Conservation (phyloP, 2,329 filamentous ascomycete species). For the Dactylellina drechsleri region DNA sequence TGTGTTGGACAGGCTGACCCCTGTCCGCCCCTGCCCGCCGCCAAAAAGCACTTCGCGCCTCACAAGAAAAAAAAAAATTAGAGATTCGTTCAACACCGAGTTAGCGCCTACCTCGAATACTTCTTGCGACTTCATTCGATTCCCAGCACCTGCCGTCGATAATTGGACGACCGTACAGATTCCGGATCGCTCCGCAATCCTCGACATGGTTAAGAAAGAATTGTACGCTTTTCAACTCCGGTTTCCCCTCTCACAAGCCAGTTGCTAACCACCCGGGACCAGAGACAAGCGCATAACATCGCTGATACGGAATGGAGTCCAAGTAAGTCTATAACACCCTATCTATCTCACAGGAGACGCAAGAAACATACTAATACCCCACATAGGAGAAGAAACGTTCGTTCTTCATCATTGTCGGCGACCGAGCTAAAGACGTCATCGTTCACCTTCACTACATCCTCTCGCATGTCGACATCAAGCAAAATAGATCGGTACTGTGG, state of each 20-base stretch:
- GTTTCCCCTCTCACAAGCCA: background rate
- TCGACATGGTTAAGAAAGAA: slow-evolving; percentile 59
- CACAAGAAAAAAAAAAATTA: slow-evolving; percentile 34
- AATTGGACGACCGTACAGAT: slow-evolving; percentile 15
- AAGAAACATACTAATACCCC: background rate
- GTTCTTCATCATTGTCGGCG: slow-evolving; percentile 96
- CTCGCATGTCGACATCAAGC: slow-evolving; percentile 86
- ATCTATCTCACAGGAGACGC: background rate
- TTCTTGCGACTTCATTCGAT: background rate
- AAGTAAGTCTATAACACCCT: slow-evolving; percentile 60
- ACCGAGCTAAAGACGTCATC: slow-evolving; percentile 94
- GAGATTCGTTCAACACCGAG: slow-evolving; percentile 20
- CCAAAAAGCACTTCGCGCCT: slow-evolving; percentile 40
- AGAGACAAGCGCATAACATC: slow-evolving; percentile 90
- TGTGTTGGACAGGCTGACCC: slow-evolving; percentile 23
- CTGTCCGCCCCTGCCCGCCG: background rate
- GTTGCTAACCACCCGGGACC: slow-evolving; percentile 35
- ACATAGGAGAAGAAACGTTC: slow-evolving; percentile 87
- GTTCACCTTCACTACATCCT: slow-evolving; percentile 95
- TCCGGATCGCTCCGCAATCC: slow-evolving; percentile 22
- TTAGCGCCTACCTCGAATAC: slow-evolving; percentile 16
- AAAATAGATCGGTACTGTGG: slow-evolving; percentile 97
- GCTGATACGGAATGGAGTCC: slow-evolving; percentile 88
- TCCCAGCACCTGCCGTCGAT: slow-evolving; percentile 8
- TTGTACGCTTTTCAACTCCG: slow-evolving; percentile 53